Conservation (phyloP, 2,329 filamentous ascomycete species). For the Fonsecaea multimorphosa region DNA sequence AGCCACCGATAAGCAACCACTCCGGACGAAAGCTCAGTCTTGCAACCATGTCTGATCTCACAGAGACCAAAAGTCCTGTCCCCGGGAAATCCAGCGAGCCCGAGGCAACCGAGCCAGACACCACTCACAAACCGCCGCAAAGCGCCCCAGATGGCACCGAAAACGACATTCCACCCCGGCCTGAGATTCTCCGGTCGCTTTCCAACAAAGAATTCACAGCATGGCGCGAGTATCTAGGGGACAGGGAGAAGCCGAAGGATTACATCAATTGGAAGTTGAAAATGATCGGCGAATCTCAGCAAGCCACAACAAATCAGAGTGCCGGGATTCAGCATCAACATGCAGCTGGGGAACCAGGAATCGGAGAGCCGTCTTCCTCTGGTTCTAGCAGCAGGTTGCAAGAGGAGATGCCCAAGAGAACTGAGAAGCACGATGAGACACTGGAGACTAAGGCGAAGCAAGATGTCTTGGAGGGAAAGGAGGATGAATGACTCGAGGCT, state of each 20-base stretch:
- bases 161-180: background rate
- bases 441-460: background rate
- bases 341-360: background rate
- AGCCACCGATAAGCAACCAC: background rate
- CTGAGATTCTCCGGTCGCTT: background rate
- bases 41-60: background rate
- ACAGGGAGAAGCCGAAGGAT: background rate
- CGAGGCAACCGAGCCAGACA: background rate
- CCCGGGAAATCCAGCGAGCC: background rate
- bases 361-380: background rate
- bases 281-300: background rate
- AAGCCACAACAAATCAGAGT: background rate
- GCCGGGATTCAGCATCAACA: background rate
- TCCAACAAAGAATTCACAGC: conserved; percentile 1
- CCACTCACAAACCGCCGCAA: background rate
- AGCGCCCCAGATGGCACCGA: background rate
- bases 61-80: background rate
- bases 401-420: background rate
- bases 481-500: background rate
- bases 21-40: background rate
- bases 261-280: background rate
- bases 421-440: background rate
- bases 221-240: background rate
- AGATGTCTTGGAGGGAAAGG: background rate
- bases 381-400: background rate